Evolutionary conservation across 768 basidiomycete species (phyloP).

Genomic region (Serendipita sp.): DNA sequence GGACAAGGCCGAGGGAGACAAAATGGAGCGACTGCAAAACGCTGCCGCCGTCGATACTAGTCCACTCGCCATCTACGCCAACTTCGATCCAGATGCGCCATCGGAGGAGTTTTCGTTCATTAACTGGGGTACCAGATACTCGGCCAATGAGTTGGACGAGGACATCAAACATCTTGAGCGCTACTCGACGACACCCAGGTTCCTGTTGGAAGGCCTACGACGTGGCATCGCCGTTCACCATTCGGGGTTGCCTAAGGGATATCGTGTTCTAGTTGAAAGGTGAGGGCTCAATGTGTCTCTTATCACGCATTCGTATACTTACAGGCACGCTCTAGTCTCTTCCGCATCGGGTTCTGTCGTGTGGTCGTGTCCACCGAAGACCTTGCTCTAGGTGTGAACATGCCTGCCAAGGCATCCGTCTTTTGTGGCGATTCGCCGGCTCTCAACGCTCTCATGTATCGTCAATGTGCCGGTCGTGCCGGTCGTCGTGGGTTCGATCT

Average conservation of each 20-base stretch:
- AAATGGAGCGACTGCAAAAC: conserved; percentile 18
- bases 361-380: conserved; percentile 58
- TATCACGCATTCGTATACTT: not conserved
- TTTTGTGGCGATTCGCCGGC: conserved; percentile 49
- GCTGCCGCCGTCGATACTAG: conserved; percentile 11
- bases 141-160: conserved; percentile 32
- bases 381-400: conserved; percentile 60
- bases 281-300: conserved; percentile 13
- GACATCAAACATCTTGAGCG: conserved; percentile 28
- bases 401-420: conserved; percentile 48
- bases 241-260: conserved; percentile 48
- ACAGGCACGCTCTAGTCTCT: conserved; percentile 26
- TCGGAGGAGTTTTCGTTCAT: conserved; percentile 47
- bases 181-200: conserved; percentile 23
- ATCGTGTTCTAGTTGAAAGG: conserved; percentile 45
- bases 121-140: conserved; percentile 27
- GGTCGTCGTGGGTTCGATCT: conserved; percentile 58
- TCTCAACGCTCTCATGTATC: conserved; percentile 49
- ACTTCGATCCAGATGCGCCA: conserved; percentile 44
- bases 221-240: conserved; percentile 60
- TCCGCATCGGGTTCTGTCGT: conserved; percentile 44
- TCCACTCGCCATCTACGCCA: conserved; percentile 12
- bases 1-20: conserved; percentile 22
- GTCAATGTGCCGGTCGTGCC: conserved; percentile 60
- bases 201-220: conserved; percentile 33